Base-by-base conservation (phyloP, 2,329 filamentous ascomycete genomes). In the Xylariales sp. region DNA sequence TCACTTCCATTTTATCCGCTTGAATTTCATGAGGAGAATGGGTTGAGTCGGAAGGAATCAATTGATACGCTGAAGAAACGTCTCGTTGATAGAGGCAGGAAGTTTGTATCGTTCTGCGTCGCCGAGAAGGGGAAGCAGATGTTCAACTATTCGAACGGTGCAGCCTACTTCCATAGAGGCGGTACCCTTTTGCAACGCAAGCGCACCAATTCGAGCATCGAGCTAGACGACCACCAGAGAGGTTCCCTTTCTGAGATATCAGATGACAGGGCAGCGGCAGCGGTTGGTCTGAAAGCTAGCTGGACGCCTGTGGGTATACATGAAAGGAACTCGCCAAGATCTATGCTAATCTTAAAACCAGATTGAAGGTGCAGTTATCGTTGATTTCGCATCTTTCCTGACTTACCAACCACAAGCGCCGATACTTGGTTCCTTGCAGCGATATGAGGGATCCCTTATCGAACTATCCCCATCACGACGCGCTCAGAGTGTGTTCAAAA, bases 81-180 rank as follows among this genome's bases (percentile, higher is more conserved):
- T 54, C 46, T 64, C n/a, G 36, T 64, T 39, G 23, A 59, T 2
- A 54, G 62, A 12, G 62, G 62, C 18, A 32, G 14, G 12, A 43
- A 54, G 6, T 64, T 50, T 34, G 45, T 54, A 5, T 30, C 10
- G 28, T 59, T 59, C 30, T 59, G 54, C 28, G 7, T 46, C 3
- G 39, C 62, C 8, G 36, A 36, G n/a, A 64, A 64, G 30, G 62
- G 62, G 10, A 54, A 59, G 54, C 62, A 64, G n/a, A 64, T 59
- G 62, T 64, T 64, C 30, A 64, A 64, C 16, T 64, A 64, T 59
- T 12, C 5, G n/a, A 28, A 64, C 9, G 55, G 62, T 16, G 62
- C 45, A 5, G 62, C 62, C 14, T 64, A 59, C 55, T 64, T 64
- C 55, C 23, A 59, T 54, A 48, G 30, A 23, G 39, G 52, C 14